Base-by-base conservation (phyloP, 2,329 filamentous ascomycete species). In the Coniella lustricola region DNA sequence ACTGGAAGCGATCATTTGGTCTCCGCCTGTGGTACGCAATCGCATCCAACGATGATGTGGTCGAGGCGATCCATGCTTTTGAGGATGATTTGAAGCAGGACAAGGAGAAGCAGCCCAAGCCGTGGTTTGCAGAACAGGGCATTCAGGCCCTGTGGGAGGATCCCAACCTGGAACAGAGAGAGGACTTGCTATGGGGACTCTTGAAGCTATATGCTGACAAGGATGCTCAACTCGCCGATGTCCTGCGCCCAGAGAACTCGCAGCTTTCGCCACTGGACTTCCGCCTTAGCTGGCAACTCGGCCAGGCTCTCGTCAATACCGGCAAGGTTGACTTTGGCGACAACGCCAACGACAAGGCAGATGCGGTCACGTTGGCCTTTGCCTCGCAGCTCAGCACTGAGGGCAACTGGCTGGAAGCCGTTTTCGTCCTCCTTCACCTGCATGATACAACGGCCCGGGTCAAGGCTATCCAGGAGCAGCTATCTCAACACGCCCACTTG, bases 1-100 rank as follows among this genome's bases (percentile, higher is more conserved):
- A 94, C 63, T 98, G 93, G 93, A 84, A 88, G 64, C 90, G 95
- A 61, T 84, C 90, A 0, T 95, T 98, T 64, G 91, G 88, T 10
- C 75, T 98, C 43, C 82, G 90, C 37, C 73, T 98, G 2, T 97
- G 90, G 87, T 98, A 95, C 64, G 84, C 83, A 38, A 86, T 82
- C 35, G 74, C 79, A 2, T 72, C 78, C 31, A 74, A 82, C 34
- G 85, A 90, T 38, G 76, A 81, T 32, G 74, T 96, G 37, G 79
- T 84, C 43, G 71, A 75, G 39, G 90, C 90, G 3, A 83, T 98
- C 4, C 67, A 74, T 37, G 76, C 77, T 22, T 98, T 90, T 65
- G 73, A 81, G 52, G 72, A 82, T 47, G 90, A 95, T 58, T 72
- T 97, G 39, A 69, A 74, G 22, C 77, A 84, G 52, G 83, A 84